These are phyloP conservation scores for Gracilaria vermiculophylla DNA, from an alignment of 23 red algal species.

Conservation along the genomic window DNA sequence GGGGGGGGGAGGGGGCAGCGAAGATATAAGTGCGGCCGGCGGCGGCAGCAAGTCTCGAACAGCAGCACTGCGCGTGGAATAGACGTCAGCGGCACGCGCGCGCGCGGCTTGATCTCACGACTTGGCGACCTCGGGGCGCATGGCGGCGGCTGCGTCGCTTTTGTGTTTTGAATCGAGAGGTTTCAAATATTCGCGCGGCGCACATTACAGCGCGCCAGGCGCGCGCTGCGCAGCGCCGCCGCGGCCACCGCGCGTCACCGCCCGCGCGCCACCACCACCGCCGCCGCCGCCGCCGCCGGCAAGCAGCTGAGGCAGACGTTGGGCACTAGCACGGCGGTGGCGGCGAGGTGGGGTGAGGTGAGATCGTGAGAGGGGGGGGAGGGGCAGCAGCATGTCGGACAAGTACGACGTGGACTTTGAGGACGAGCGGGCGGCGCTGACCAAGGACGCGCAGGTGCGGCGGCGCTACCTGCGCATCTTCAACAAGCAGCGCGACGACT, in stretches of 20 bases:
- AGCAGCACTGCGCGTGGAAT: not conserved
- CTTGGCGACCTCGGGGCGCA: not conserved
- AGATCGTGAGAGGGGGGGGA: not conserved
- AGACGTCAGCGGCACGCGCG: not conserved
- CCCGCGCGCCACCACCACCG: no score
- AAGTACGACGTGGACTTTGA: constrained; percentile 53
- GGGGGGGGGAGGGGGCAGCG: not conserved
- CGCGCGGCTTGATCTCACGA: not conserved
- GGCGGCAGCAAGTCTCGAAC: not conserved
- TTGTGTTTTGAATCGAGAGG: not conserved
- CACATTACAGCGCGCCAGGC: not conserved
- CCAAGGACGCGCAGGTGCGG: constrained; percentile 54
- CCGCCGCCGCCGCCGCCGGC: no score
- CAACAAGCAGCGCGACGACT: constrained; percentile 88
- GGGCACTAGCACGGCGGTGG: not conserved
- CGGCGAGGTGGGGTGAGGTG: not conserved
- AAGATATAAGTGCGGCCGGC: not conserved
- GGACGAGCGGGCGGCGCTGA: constrained; percentile 41
- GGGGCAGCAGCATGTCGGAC: not conserved
- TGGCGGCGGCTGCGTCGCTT: not conserved
- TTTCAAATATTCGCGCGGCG: constrained; percentile 6
- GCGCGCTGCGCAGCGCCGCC: no score
- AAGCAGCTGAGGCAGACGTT: no score
- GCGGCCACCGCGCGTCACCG: no score
- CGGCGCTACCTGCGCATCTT: constrained; percentile 68